Evolutionary conservation across 805 yeast genomes (phyloP), one percentile per base, ranked within the genome.

Genomic region (Scheffersomyces coipomensis): DNA sequence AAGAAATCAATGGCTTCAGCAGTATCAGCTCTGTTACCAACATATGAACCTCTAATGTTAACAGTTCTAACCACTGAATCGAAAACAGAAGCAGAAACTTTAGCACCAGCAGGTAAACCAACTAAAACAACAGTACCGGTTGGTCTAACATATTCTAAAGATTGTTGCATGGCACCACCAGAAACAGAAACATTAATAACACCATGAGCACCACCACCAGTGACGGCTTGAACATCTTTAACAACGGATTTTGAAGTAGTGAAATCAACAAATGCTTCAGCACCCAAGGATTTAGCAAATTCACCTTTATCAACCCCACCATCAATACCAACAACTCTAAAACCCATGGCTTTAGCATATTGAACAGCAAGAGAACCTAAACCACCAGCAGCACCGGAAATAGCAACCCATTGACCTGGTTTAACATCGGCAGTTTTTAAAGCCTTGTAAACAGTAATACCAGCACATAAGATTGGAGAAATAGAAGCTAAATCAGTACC

Each of bases 381-480:
- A 48, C 89, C 89, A 61, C 89, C 88, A 55, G 83, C 88, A 39
- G 88, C 88, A 64, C 90, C 90, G 43, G 85, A 78, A 51, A 83
- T 67, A 51, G 85, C 84, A 43, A 83, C 83, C 87, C 87, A 83
- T 53, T 84, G 76, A 51, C 89, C 89, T 43, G 88, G 78, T 43
- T 51, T 60, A 56, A 83, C 69, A 42, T 76, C 77, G 39, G 95
- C 86, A 32, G 87, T 83, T 75, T 86, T 86, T 60, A 87, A 72
- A 33, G 95, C 96, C 75, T 86, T 87, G 82, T 87, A 87, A 42
- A 85, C 95, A 29, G 96, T 87, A 64, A 87, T 81, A 66, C 96
- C 96, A 26, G 95, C 96, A 71, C 96, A 87, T 56, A 88, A 76
- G 58, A 87, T 80, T 53, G 96, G 95, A 9, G 95, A 81, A 46